Conservation (phyloP, 2,329 filamentous ascomycete species). For the Ceratocystis ficicola region DNA sequence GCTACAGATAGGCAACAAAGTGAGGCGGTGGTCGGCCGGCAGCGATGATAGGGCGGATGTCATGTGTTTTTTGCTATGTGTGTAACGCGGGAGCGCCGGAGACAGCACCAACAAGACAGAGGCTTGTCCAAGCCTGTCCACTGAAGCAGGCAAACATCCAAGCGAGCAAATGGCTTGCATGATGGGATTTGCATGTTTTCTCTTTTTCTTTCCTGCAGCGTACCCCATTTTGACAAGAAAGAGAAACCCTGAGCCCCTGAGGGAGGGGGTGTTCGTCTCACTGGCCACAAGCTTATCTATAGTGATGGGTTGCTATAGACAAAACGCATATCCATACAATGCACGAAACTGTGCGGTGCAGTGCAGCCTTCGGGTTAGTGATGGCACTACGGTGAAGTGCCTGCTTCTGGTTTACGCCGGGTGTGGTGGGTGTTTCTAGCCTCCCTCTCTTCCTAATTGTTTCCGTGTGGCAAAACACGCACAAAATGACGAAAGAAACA, state of each 20-base stretch:
- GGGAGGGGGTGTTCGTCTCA: slow-evolving; percentile 5
- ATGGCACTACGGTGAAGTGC: too few species aligned
- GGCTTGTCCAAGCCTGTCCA: background rate
- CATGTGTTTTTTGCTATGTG: background rate
- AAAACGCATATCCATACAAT: background rate
- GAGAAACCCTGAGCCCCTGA: background rate
- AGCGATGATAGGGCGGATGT: background rate
- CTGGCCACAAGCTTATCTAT: background rate
- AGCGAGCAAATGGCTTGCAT: background rate
- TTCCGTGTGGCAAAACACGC: too few species aligned
- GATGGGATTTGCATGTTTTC: slow-evolving; percentile 4
- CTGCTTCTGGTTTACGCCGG: too few species aligned
- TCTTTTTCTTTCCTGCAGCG: background rate
- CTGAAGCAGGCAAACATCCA: background rate
- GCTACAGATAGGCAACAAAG: background rate
- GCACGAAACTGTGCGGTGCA: too few species aligned
- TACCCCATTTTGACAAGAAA: background rate
- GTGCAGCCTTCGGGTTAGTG: too few species aligned
- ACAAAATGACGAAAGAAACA: too few species aligned
- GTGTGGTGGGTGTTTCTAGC: too few species aligned
- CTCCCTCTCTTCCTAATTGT: too few species aligned
- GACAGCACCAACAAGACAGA: background rate
- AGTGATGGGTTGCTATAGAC: background rate
- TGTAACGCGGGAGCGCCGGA: background rate
- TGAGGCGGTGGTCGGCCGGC: background rate